Percentiles rank a stretch among this genome's conserved stretches.
phyloP scores from a whole-genome alignment of 495 filamentous ascomycete species.

The Penicillium desertorum region DNA sequence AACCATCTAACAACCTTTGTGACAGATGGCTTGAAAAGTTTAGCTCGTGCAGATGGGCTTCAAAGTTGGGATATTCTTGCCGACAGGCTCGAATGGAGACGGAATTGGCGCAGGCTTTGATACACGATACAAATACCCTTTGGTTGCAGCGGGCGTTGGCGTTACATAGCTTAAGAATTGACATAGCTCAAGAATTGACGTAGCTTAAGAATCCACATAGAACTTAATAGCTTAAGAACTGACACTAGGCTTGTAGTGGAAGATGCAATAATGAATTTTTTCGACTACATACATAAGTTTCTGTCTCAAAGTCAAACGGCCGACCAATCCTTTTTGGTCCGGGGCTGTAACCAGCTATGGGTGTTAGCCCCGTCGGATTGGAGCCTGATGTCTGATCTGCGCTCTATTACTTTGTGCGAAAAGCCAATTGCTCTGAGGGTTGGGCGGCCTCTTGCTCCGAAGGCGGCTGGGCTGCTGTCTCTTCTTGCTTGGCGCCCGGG shows the following conservation, averaged over 20 bases:
- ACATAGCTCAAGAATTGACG: background rate
- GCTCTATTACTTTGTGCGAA: too few species aligned
- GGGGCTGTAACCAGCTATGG: too few species aligned
- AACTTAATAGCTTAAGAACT: background rate
- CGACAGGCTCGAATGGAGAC: constrained; percentile 41
- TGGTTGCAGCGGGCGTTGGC: background rate
- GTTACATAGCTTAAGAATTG: background rate
- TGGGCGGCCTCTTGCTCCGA: too few species aligned
- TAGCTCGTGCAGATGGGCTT: constrained; percentile 48
- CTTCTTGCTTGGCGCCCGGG: constrained; percentile 1
- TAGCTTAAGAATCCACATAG: background rate
- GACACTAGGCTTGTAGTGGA: background rate
- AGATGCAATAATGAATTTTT: background rate
- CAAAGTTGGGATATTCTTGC: constrained; percentile 53
- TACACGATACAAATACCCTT: constrained; percentile 6
- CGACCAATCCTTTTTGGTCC: background rate
- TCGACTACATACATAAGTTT: background rate
- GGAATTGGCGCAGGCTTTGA: constrained; percentile 10
- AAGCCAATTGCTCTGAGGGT: too few species aligned
- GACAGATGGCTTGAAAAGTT: constrained; percentile 43
- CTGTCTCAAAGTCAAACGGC: background rate
- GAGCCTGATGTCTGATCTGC: too few species aligned
- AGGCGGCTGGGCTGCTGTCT: too few species aligned
- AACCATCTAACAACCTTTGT: constrained; percentile 43
- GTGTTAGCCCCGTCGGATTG: too few species aligned